phyloP scores from a whole-genome alignment of 78 protist species.

The Dictyostelium brefeldianum region DNA sequence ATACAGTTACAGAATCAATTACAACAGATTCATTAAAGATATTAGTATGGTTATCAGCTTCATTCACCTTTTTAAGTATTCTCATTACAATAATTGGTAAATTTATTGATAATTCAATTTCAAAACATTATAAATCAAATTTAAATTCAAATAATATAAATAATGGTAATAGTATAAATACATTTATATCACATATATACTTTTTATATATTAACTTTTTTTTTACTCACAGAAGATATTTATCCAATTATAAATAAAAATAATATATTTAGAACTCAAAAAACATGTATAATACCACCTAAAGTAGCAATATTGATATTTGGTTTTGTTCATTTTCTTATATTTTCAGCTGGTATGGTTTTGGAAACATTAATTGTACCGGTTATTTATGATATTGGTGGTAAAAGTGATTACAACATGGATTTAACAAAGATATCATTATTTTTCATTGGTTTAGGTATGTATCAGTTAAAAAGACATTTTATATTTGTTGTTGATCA shows the following conservation, averaged over 20 bases:
- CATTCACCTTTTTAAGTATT: neutral
- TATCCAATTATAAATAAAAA: conserved; percentile 11
- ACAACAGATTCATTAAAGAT: neutral
- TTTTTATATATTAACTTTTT: neutral
- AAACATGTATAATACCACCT: conserved; percentile 61
- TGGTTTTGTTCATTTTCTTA: conserved; percentile 30
- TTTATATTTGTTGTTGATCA: too few species aligned
- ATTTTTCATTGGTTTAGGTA: conserved; percentile 49
- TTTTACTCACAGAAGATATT: neutral
- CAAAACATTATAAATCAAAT: conserved; percentile 18
- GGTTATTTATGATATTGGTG: conserved; percentile 20
- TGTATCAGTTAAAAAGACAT: too few species aligned
- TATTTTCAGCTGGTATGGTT: conserved; percentile 57
- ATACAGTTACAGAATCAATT: neutral
- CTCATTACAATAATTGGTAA: conserved; percentile 26
- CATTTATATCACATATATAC: too few species aligned
- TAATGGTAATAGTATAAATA: too few species aligned
- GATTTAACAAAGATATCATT: conserved; percentile 45
- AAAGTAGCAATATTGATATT: conserved; percentile 2
- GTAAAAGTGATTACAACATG: conserved; percentile 57
- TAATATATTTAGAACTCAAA: neutral
- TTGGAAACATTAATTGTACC: conserved; percentile 64
- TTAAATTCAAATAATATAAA: neutral
- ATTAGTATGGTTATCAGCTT: conserved; percentile 41
- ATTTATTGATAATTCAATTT: conserved; percentile 38